These are phyloP conservation scores for Didymosphaeria variabile DNA, from an alignment of 2,329 filamentous ascomycete species.

Conservation along the genomic window DNA sequence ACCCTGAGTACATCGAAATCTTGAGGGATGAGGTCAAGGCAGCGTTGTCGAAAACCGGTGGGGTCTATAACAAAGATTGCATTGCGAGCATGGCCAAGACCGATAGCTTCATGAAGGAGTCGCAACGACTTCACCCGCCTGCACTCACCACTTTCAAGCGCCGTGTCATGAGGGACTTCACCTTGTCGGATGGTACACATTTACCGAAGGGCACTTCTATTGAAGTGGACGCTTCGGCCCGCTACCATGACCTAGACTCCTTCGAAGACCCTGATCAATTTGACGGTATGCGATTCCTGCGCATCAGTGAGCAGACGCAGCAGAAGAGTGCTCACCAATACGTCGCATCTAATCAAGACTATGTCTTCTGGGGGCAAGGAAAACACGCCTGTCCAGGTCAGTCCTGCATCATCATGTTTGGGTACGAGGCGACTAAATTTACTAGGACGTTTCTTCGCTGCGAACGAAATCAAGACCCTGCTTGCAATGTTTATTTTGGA, in stretches of 20 bases:
- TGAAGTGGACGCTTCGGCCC: neutral
- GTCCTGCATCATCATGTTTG: neutral
- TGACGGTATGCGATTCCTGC: conserved; percentile 10
- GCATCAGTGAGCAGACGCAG: neutral
- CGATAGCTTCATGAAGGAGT: conserved; percentile 21
- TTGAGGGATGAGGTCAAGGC: conserved; percentile 48
- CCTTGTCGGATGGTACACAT: conserved; percentile 17
- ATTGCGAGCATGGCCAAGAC: conserved; percentile 12
- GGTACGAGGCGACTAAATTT: neutral
- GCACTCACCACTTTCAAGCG: conserved; percentile 10
- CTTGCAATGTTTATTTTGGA: conserved; percentile 12
- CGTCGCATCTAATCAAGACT: neutral
- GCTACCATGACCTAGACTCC: neutral
- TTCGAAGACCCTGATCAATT: conserved; percentile 12
- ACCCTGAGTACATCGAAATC: conserved; percentile 49
- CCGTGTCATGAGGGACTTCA: conserved; percentile 8
- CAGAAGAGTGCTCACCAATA: conserved; percentile 3
- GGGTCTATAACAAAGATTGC: neutral
- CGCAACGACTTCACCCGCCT: conserved; percentile 13
- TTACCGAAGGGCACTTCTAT: conserved; percentile 14
- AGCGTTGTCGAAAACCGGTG: conserved; percentile 3
- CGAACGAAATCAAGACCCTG: conserved; percentile 16
- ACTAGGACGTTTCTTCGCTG: conserved; percentile 12
- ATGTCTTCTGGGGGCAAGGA: conserved; percentile 6
- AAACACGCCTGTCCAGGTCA: conserved; percentile 6